These are phyloP conservation scores for Trametes maxima DNA, from an alignment of 768 basidiomycete genomes.

Conservation along the genomic window DNA sequence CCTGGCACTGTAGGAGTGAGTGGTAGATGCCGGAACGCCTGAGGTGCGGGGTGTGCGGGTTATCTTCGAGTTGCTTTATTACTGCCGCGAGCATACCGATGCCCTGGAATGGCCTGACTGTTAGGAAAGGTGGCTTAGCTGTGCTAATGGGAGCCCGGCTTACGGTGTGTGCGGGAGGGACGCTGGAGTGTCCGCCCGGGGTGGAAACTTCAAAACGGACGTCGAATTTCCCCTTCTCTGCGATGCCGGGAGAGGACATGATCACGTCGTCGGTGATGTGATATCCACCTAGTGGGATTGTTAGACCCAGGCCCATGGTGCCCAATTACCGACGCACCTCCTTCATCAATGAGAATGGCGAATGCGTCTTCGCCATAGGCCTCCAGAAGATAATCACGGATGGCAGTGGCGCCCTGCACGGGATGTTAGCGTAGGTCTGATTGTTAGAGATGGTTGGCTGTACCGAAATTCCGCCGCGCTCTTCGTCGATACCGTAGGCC, in stretches of 20 bases:
- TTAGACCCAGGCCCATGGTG: not conserved
- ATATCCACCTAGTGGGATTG: slow-evolving; percentile 46
- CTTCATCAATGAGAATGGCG: slow-evolving; percentile 87
- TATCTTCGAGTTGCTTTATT: slow-evolving; percentile 66
- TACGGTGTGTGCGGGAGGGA: slow-evolving; percentile 82
- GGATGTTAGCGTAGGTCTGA: not conserved
- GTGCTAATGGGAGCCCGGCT: slow-evolving; percentile 15
- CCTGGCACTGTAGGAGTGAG: slow-evolving; percentile 63
- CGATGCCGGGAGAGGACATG: slow-evolving; percentile 63
- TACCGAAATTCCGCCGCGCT: slow-evolving; percentile 37
- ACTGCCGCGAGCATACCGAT: slow-evolving; percentile 67
- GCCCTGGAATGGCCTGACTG: not conserved
- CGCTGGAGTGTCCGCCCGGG: slow-evolving; percentile 83
- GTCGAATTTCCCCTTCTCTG: slow-evolving; percentile 75
- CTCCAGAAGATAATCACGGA: slow-evolving; percentile 51
- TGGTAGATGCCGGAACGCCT: slow-evolving; percentile 61
- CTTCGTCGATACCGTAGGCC: slow-evolving; percentile 55
- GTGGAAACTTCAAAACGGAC: slow-evolving; percentile 64
- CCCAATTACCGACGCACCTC: slow-evolving; percentile 47
- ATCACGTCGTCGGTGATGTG: slow-evolving; percentile 51
- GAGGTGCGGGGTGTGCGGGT: slow-evolving; percentile 58
- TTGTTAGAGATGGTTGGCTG: not conserved
- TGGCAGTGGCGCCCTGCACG: slow-evolving; percentile 55
- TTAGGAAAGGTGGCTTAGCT: no score
- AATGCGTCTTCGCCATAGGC: slow-evolving; percentile 74